Conservation (phyloP, 805 yeast genomes). For the Ascoidea asiatica region DNA sequence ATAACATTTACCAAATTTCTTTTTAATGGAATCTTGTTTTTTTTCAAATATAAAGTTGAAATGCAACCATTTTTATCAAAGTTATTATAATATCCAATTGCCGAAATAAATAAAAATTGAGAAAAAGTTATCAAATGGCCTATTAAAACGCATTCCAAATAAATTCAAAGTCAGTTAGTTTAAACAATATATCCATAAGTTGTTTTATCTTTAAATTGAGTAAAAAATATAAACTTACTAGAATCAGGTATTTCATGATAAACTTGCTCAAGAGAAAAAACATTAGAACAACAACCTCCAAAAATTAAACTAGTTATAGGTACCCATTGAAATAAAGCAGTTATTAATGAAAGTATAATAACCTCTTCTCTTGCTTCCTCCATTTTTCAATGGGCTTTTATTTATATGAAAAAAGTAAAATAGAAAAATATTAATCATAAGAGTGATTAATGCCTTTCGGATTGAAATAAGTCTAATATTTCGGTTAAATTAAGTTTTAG, state of each 20-base stretch:
- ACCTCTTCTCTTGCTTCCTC: background rate
- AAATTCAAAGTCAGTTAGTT: no score
- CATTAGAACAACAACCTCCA: conserved; percentile 69
- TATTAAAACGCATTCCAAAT: no score
- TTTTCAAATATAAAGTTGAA: conserved; percentile 18
- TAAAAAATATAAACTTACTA: conserved; percentile 43
- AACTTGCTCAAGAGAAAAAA: conserved; percentile 44
- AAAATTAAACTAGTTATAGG: conserved; percentile 26
- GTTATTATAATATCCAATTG: conserved; percentile 26
- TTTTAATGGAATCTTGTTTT: conserved; percentile 25
- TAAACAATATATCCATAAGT: no score
- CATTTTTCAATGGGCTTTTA: conserved; percentile 8
- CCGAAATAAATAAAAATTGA: conserved; percentile 41
- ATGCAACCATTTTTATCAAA: conserved; percentile 15
- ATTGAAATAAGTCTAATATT: no score
- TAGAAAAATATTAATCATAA: background rate
- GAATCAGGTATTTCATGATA: conserved; percentile 22
- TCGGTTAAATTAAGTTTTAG: no score
- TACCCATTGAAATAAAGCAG: background rate
- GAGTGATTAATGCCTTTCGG: no score
- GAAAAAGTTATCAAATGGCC: conserved; percentile 3
- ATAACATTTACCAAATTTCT: conserved; percentile 33
- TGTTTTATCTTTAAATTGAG: no score
- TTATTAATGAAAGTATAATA: background rate
- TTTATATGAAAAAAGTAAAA: no score